phyloP scores from a whole-genome alignment of 1,284 basidiomycete species.

The Exobasidium rhododendri region DNA sequence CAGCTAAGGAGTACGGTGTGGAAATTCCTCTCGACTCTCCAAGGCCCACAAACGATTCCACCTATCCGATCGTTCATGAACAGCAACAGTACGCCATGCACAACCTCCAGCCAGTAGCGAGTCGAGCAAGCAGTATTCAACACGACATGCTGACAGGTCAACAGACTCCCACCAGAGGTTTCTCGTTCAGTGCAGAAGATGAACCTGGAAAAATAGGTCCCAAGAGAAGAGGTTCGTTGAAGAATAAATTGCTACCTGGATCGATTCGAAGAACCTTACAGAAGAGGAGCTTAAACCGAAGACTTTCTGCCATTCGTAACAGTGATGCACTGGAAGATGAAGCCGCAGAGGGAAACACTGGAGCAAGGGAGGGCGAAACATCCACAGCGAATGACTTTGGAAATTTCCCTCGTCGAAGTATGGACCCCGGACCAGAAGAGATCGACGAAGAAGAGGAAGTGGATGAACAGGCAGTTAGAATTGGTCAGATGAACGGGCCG shows the following conservation, averaged over 20 bases:
- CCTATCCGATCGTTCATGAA: background rate
- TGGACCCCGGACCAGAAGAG: slow-evolving; percentile 6
- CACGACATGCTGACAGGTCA: slow-evolving; percentile 56
- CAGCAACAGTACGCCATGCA: slow-evolving; percentile 24
- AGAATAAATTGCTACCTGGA: background rate
- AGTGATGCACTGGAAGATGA: slow-evolving; percentile 6
- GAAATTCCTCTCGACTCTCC: slow-evolving; percentile 14
- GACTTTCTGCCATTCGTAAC: slow-evolving; percentile 5
- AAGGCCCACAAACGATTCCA: background rate
- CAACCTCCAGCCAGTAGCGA: slow-evolving; percentile 35
- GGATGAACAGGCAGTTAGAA: background rate
- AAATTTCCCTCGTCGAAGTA: background rate
- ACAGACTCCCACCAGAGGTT: slow-evolving; percentile 43
- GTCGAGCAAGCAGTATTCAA: slow-evolving; percentile 50
- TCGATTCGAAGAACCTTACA: background rate
- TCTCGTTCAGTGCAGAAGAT: slow-evolving; percentile 52
- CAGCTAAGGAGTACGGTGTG: slow-evolving; percentile 25
- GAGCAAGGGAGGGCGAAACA: background rate
- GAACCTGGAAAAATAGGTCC: slow-evolving; percentile 15
- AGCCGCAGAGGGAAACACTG: background rate
- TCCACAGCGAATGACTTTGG: background rate
- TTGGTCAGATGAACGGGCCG: slow-evolving; percentile 6
- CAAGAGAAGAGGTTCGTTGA: slow-evolving; percentile 5
- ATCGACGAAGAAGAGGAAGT: slow-evolving; percentile 9
- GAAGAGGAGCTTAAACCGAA: background rate